Evolutionary conservation across 768 basidiomycete genomes (phyloP), one percentile per base, ranked within the genome.

Genomic region (Cystoderma amianthinum): DNA sequence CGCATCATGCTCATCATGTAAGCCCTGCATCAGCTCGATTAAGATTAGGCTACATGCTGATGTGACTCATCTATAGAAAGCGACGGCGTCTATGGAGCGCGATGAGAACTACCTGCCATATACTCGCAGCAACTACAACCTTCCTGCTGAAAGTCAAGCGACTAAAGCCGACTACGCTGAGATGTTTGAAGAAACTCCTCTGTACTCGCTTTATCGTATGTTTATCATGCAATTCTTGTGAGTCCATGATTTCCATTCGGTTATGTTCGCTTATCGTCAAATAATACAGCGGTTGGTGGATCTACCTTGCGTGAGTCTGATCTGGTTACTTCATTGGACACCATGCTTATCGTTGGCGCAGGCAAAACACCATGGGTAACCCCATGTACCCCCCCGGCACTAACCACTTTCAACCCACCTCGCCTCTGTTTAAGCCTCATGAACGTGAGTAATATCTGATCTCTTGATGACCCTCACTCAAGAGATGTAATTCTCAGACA

Each of bases 21-120:
- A 45, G 61, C 30, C 16, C 34, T 39, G n/a, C 18, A 30, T 30
- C n/a, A 36, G 18, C 12, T 17, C 34, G 7, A 9, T 36, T 17
- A 17, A 36, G 9, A 17, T 6, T 28, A 36, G 34, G 7, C 18
- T 30, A 15, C 9, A n/a, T 9, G 17, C 12, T 19, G 6, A 36
- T 36, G 34, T 19, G 7, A n/a, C n/a, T n/a, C n/a, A n/a, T 36
- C 18, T 32, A n/a, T 38, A 71, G 69, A 70, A 69, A 65, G 80
- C 81, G 48, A 82, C 84, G 42, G 76, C 76, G 32, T 84, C 83
- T 0, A 83, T 86, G 61, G 82, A 83, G 53, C 64, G 79, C 13
- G 86, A 91, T 51, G 83, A 88, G 56, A 86, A 85, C 48, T 83
- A 78, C 44, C 74, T 85, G 4, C 82, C 80, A 34, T 65, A 69